A percentile compares a stretch with the other conserved stretches of the same genome.
These are phyloP conservation scores for Picea abies DNA, from an alignment of 83 land plant species.

Conservation along the genomic window DNA sequence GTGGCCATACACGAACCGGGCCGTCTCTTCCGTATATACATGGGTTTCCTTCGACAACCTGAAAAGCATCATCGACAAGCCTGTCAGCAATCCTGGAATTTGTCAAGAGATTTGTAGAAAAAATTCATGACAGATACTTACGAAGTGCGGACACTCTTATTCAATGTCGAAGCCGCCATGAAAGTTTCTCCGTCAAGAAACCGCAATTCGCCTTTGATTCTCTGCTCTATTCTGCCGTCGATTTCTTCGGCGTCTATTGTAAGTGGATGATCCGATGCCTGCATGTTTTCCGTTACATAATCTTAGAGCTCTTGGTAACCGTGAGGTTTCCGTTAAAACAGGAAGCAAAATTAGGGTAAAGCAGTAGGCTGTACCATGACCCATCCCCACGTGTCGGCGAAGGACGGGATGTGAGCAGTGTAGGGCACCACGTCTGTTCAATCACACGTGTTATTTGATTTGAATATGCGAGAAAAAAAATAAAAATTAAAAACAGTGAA, in stretches of 20 bases:
- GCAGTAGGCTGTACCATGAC: slow-evolving; percentile 59
- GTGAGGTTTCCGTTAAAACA: not conserved
- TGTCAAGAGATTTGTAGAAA: not conserved
- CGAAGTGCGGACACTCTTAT: slow-evolving; percentile 58
- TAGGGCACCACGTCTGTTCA: slow-evolving; percentile 83
- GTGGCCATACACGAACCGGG: slow-evolving; percentile 87
- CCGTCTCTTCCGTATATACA: slow-evolving; percentile 89
- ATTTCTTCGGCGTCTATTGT: slow-evolving; percentile 38
- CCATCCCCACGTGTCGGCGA: slow-evolving; percentile 98
- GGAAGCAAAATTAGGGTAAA: not conserved
- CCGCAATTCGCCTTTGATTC: slow-evolving; percentile 62
- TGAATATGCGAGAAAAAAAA: not conserved
- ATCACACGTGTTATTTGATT: not conserved
- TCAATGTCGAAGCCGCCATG: slow-evolving; percentile 56
- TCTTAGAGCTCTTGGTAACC: not conserved
- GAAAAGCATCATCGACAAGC: slow-evolving; percentile 14
- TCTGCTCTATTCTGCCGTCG: slow-evolving; percentile 48
- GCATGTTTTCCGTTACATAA: not conserved
- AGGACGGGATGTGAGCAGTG: slow-evolving; percentile 91
- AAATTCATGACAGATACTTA: slow-evolving; percentile 16
- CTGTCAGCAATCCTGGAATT: not conserved
- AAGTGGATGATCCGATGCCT: slow-evolving; percentile 94
- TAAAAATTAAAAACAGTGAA: not conserved
- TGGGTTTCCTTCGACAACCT: slow-evolving; percentile 83
- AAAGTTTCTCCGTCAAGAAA: slow-evolving; percentile 63